These are phyloP conservation scores for Musa troglodytarum DNA, from an alignment of 176 grass and related monocot genomes.

Conservation along the genomic window DNA sequence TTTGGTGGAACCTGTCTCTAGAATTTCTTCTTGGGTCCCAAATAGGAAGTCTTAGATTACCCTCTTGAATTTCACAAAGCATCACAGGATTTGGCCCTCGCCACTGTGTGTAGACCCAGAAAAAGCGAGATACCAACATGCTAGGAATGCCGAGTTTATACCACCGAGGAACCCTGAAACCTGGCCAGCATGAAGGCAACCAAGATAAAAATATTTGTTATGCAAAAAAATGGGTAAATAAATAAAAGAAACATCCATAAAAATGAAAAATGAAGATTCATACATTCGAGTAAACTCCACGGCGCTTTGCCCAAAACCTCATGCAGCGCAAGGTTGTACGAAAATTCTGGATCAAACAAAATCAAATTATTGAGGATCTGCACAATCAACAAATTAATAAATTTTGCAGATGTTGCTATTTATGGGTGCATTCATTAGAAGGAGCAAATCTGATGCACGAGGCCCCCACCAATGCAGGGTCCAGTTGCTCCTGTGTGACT, in stretches of 20 bases:
- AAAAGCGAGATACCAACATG: too few species aligned
- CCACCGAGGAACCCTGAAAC: constrained; percentile 94
- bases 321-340: constrained; percentile 84
- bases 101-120: constrained; percentile 80
- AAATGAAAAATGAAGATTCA: constrained; percentile 16
- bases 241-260: constrained; percentile 1
- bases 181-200: constrained; percentile 30
- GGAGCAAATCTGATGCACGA: neutral
- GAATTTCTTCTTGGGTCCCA: constrained; percentile 92
- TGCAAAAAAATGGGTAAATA: constrained; percentile 1
- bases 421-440: neutral
- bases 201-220: neutral
- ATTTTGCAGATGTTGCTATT: neutral
- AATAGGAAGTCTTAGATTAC: constrained; percentile 59
- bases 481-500: too few species aligned
- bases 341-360: constrained; percentile 56
- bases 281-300: constrained; percentile 95
- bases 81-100: constrained; percentile 96
- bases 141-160: constrained; percentile 98
- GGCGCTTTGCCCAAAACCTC: constrained; percentile 77
- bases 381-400: neutral
- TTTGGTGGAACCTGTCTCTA: constrained; percentile 74
- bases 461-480: too few species aligned
- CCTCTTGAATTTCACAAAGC: constrained; percentile 81
- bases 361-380: constrained; percentile 7